phyloP scores from a whole-genome alignment of 352 stramenopile genomes.

The Hyaloperonospora arabidopsidis region DNA sequence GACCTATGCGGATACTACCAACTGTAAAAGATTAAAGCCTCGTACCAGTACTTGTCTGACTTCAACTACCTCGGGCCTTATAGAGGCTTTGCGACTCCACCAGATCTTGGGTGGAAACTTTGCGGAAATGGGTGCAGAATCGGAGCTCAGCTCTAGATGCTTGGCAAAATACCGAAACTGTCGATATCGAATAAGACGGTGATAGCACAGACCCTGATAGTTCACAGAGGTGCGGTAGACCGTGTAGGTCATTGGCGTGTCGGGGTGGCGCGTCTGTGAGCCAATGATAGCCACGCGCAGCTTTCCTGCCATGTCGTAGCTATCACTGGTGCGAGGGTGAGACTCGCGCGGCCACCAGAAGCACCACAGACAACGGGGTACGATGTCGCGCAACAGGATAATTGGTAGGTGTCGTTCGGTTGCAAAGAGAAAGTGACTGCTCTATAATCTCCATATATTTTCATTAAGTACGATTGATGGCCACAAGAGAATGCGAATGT shows the following conservation, averaged over 20 bases:
- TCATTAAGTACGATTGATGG: no score
- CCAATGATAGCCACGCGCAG: conserved; percentile 65
- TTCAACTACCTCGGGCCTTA: conserved; percentile 54
- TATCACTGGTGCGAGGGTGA: conserved; percentile 2
- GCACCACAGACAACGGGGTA: conserved; percentile 16
- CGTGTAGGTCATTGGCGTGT: conserved; percentile 41
- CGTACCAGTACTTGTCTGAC: conserved; percentile 57
- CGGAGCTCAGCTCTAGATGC: conserved; percentile 32
- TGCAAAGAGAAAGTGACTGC: conserved; percentile 11
- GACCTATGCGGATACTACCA: no score
- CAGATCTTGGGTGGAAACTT: conserved; percentile 46
- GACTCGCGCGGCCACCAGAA: conserved; percentile 8
- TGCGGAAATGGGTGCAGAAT: conserved; percentile 12
- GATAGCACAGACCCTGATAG: conserved; percentile 53
- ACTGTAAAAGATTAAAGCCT: not conserved
- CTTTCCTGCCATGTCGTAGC: conserved; percentile 25
- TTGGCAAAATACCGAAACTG: conserved; percentile 50
- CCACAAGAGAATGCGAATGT: no score
- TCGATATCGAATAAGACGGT: conserved; percentile 61
- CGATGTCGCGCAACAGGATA: conserved; percentile 13
- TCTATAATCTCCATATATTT: no score
- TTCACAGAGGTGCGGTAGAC: conserved; percentile 70
- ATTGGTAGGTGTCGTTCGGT: conserved; percentile 6
- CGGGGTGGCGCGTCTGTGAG: conserved; percentile 37
- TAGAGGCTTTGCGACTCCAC: conserved; percentile 48